Percentiles rank a stretch among this genome's conserved stretches.
Evolutionary conservation across 2,329 filamentous ascomycete genomes (phyloP).

Genomic region (Xylariaceae sp.): DNA sequence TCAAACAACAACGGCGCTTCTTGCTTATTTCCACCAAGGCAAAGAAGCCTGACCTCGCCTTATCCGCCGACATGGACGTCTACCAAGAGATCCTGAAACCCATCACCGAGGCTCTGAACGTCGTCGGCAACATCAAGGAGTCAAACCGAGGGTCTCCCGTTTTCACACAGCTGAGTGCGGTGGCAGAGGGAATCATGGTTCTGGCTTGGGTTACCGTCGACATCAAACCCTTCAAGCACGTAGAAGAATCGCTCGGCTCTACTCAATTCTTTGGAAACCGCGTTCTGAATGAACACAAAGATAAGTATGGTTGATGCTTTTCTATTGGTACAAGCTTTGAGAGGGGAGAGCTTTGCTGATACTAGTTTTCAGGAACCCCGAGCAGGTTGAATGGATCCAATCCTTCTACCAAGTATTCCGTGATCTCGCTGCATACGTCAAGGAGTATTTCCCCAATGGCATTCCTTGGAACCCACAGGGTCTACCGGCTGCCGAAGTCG

Average conservation of each 20-base stretch:
- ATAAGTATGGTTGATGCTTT: constrained; percentile 36
- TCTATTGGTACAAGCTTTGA: too few species aligned
- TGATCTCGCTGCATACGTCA: constrained; percentile 75
- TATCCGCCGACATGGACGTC: constrained; percentile 50
- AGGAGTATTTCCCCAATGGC: constrained; percentile 72
- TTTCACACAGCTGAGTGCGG: constrained; percentile 78
- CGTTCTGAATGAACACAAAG: constrained; percentile 86
- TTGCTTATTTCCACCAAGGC: constrained; percentile 83
- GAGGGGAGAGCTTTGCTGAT: constrained; percentile 14
- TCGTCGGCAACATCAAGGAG: constrained; percentile 75
- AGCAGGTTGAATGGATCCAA: constrained; percentile 83
- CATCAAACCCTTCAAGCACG: constrained; percentile 74
- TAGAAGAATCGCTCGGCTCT: constrained; percentile 74
- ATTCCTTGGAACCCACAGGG: constrained; percentile 82
- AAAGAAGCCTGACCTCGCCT: constrained; percentile 74
- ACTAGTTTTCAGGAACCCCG: constrained; percentile 46
- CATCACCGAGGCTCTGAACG: constrained; percentile 74
- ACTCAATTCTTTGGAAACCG: constrained; percentile 94
- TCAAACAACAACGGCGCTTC: constrained; percentile 81
- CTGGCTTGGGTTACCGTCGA: constrained; percentile 88
- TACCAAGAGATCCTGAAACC: constrained; percentile 79
- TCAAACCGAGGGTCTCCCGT: constrained; percentile 68
- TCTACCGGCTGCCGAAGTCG: constrained; percentile 62
- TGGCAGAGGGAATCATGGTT: constrained; percentile 83
- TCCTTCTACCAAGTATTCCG: constrained; percentile 90